Conservation (phyloP, 345 rosid genomes). For the Gossypium sturtianum region DNA sequence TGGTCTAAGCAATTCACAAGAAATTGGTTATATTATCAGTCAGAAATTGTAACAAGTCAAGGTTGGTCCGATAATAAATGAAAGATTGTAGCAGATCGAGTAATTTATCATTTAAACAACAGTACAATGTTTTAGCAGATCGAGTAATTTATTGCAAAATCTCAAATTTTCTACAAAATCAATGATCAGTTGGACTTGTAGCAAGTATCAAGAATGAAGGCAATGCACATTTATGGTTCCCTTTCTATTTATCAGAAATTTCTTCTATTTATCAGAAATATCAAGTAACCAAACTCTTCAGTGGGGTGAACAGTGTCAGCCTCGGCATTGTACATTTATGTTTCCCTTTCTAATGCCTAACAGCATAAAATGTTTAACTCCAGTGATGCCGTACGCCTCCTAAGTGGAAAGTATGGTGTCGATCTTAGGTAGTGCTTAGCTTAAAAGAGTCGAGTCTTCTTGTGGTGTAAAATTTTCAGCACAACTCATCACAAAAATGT, state of each 20-base stretch:
- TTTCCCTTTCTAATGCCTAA: background rate
- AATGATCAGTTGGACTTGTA: background rate
- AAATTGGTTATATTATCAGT: background rate
- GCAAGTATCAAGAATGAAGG: background rate
- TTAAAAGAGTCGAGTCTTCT: background rate
- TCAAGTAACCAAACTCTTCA: background rate
- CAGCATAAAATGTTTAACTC: background rate
- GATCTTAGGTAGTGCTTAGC: background rate
- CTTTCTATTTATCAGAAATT: background rate
- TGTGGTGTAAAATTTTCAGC: background rate
- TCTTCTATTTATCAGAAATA: background rate
- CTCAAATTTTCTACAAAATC: background rate
- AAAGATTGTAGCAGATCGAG: background rate
- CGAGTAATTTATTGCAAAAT: background rate
- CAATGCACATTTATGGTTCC: background rate
- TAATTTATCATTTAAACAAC: background rate
- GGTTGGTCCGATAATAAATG: background rate
- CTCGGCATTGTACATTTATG: background rate
- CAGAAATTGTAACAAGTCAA: background rate
- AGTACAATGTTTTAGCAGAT: background rate
- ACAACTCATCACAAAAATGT: background rate
- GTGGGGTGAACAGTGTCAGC: background rate
- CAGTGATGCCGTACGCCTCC: background rate
- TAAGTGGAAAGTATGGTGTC: background rate
- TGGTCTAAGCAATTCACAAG: background rate